Conservation (phyloP, 345 rosid genomes). For the Crucihimalaya himalaica region DNA sequence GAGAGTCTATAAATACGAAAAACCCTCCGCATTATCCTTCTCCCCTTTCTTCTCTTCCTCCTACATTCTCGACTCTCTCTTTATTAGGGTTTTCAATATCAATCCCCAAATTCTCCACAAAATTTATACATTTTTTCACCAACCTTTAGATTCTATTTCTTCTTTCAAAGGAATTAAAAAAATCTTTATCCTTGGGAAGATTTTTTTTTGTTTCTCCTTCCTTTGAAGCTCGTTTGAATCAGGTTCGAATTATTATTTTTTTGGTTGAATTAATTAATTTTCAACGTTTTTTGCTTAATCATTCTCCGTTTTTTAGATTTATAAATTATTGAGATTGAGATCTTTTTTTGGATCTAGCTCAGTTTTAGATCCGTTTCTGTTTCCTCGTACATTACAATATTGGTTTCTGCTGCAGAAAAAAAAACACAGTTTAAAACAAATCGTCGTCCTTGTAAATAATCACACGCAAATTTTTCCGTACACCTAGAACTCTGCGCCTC, state of each 20-base stretch:
- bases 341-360: background rate
- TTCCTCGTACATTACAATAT: conserved; percentile 30
- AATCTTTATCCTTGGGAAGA: background rate
- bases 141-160: background rate
- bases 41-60: conserved; percentile 18
- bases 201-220: background rate
- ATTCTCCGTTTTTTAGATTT: background rate
- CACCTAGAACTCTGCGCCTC: conserved; percentile 7
- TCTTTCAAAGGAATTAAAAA: conserved; percentile 1
- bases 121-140: background rate
- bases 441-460: background rate
- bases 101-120: background rate
- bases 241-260: conserved; percentile 1
- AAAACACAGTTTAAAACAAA: background rate
- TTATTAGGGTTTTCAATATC: conserved; percentile 4
- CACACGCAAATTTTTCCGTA: conserved; percentile 25
- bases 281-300: background rate
- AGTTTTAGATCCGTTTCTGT: conserved; percentile 16
- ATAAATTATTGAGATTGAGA: background rate
- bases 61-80: conserved; percentile 20
- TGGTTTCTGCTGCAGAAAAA: conserved; percentile 12
- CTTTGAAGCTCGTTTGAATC: conserved; percentile 18
- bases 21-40: conserved; percentile 3
- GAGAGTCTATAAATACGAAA: conserved; percentile 31
- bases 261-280: background rate